Base-by-base conservation (phyloP, 139 green algal genomes). In the Chlorella sorokiniana region DNA sequence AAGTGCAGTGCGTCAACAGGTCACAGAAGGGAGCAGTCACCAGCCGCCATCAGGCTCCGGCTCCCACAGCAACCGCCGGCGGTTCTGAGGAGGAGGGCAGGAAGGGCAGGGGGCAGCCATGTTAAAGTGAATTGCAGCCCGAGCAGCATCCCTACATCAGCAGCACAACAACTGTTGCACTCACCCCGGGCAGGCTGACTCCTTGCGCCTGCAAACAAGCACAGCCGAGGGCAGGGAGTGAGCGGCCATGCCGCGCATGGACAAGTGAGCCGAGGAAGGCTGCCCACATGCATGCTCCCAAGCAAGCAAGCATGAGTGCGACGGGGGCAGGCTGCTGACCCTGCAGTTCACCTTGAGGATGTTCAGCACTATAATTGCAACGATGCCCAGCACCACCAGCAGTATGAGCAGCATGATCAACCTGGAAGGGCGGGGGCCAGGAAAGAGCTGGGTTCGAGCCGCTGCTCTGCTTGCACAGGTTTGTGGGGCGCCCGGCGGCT, bases 341-440 rank as follows among this genome's bases (percentile, higher is more conserved):
- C n/a, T n/a, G n/a, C n/a, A n/a, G n/a, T n/a, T n/a, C n/a, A n/a
- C 41, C n/a, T 88, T 88, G 31, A 88, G 77, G 3, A 97, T 85
- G 23, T 83, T 79, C 10, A 88, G 54, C 6, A 97, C 87, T 10
- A 97, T 91, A 48, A 95, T 83, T 2, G 87, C 91, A 1, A 97
- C 78, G 38, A 97, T 88, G 33, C 82, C 93, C 25, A 87, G 69
- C 38, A 94, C 85, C 20, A 93, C 79, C 29, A 95, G 65, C 67
- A 97, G 86, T 42, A 97, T 69, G 64, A 97, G 79, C 51, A 89
- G 89, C 83, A 89, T 91, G 52, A 97, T 95, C 84, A 91, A 94
- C 89, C 92, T 96, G 89, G 54, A 83, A 29, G 23, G 14, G 41
- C 5, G 42, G 8, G 41, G 42, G 41, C 3, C 14, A 27, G 14